Base-by-base conservation (phyloP, 2,329 filamentous ascomycete species). In the Pseudogymnoascus sp. region DNA sequence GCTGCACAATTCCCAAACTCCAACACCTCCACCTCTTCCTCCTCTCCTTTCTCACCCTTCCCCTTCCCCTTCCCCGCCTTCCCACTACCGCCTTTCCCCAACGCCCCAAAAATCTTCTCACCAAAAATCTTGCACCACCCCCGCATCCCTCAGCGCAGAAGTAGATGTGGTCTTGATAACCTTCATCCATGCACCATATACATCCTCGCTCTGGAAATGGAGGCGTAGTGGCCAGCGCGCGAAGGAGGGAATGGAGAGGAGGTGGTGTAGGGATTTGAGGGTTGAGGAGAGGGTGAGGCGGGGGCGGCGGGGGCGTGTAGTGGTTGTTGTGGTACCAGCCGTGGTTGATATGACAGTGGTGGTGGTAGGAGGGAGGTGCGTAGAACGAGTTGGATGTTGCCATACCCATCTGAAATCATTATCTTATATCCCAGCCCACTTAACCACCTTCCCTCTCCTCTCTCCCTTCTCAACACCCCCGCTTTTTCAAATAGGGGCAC, bases 181-280 rank as follows among this genome's bases (percentile, higher is more conserved):
- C 59, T 75, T 79, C 17, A 80, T 73, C 93, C 93, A 97, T 1
- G 82, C 80, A 19, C 77, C 76, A 69, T 89, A 82, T 0, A 91
- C 87, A 64, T 93, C 89, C 2, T 79, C 76, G 1, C 81, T 80
- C 68, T 96, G 93, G 75, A 97, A 93, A 23, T 89, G 87, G 56
- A 97, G 73, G 62, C 83, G 83, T 62, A 99, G 78, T 19, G 93
- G 93, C 93, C 92, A 96, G 53, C 86, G 80, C 15, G 80, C 78
- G 72, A 97, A 97, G 73, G 90, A 95, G 2, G 85, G 82, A 1
- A 92, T 89, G 0, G 88, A 83, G 1, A 96, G 80, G 0, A 99
- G 80, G 2, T 95, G 79, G 72, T 96, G 90, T 26, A 97, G 75
- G 70, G 96, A 95, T 2, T 88, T 87, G 29, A 97, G 74, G 40